Conservation (phyloP, 352 stramenopile species). For the Globisporangium megalacanthum region DNA sequence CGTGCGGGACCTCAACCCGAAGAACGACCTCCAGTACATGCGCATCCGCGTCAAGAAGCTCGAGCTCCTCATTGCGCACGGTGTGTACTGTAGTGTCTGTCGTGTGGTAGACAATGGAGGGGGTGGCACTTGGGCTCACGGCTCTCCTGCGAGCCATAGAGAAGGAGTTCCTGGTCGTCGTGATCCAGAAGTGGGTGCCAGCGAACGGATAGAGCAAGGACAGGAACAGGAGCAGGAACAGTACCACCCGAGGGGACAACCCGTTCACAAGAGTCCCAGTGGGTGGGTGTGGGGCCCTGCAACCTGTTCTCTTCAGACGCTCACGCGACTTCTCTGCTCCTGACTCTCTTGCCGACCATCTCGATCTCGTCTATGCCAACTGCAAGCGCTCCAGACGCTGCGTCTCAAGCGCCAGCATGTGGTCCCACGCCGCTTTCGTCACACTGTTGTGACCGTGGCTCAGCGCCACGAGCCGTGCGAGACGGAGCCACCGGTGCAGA, state of each 20-base stretch:
- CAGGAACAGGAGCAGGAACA: neutral
- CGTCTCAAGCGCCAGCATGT: conserved; percentile 53
- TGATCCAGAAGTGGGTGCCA: conserved; percentile 92
- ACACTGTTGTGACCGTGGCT: conserved; percentile 55
- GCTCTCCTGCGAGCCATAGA: conserved; percentile 31
- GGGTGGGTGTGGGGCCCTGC: no score
- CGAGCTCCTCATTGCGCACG: conserved; percentile 91
- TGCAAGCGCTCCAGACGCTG: conserved; percentile 28
- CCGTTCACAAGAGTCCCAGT: neutral
- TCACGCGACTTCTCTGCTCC: no score
- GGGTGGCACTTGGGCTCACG: neutral
- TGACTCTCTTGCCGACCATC: neutral
- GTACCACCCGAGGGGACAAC: neutral
- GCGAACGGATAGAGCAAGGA: conserved; percentile 18
- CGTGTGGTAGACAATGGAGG: neutral
- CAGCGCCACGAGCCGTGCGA: conserved; percentile 64
- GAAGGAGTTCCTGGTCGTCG: conserved; percentile 91
- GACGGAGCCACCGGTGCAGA: conserved; percentile 67
- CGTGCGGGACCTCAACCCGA: conserved; percentile 92
- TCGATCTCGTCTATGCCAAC: neutral
- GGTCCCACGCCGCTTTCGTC: conserved; percentile 40
- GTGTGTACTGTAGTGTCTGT: conserved; percentile 23
- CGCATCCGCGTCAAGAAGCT: conserved; percentile 90
- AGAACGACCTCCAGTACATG: conserved; percentile 93
- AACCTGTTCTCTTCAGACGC: neutral